Base-by-base conservation (phyloP, 352 stramenopile species). In the Nothophytophthora sp. region DNA sequence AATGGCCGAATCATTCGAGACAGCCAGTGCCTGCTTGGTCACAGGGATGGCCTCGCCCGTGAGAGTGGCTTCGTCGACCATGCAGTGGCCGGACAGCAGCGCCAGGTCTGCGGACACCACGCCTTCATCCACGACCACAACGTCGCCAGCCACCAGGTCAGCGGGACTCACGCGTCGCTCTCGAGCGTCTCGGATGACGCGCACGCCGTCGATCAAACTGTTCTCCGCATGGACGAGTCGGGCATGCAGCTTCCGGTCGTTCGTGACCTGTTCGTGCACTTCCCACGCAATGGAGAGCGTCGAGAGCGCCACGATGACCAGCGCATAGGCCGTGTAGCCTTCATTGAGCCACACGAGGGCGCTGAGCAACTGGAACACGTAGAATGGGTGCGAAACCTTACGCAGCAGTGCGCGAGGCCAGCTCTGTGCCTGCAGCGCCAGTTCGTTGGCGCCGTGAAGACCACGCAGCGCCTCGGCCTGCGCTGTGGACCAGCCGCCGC, bases 1-100 rank as follows among this genome's bases (percentile, higher is more conserved):
- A 9, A 66, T 55, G 1, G 33, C 32, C 34, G 28, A 57, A 15
- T 47, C 23, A 1, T n/a, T 32, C 0, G 29, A n/a, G n/a, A n/a
- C 25, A 15, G 56, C 29, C 0, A 74, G 30, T 24, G 50, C 43
- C 49, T 88, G 73, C 44, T 92, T 90, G 5, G 70, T 82, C 33
- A 91, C 80, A 4, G 82, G 82, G n/a, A 92, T 84, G 12, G 81
- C 77, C 47, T 92, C 82, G 0, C 82, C 82, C 15, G 82, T 92
- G n/a, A 92, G 69, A 29, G 78, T 88, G 1, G 82, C 70, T 63
- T 92, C 82, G 39, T 92, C 82, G 15, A 63, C 78, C 22, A 74
- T 84, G 25, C 82, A 92, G 39, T 88, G 73, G 8, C 82, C 82
- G 3, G 63, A 60, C 10, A 92, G 23, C 9, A 92, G 37, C 2